Percentiles rank a stretch among this genome's conserved stretches.
Evolutionary conservation across 202 grass and related monocot genomes (phyloP).

Genomic region (Bolboschoenoplectus hybrid): DNA sequence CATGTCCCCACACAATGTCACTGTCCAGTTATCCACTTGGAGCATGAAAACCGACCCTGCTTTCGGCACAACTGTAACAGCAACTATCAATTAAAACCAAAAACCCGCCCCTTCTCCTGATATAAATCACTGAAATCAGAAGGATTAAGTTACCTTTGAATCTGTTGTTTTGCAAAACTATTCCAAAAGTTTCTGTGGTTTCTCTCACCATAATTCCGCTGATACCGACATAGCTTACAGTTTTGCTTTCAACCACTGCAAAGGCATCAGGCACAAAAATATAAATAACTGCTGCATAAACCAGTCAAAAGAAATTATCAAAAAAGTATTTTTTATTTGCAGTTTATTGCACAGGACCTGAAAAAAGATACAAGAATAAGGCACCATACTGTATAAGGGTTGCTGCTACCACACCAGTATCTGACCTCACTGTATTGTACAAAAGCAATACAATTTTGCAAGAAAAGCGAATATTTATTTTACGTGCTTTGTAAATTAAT

Average conservation of each 20-base stretch:
- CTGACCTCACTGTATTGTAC: not conserved
- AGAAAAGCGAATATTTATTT: not conserved
- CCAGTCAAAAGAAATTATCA: constrained; percentile 21
- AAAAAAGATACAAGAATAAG: not conserved
- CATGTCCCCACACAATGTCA: constrained; percentile 68
- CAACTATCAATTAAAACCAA: constrained; percentile 12
- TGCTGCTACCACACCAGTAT: not conserved
- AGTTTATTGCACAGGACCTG: not conserved
- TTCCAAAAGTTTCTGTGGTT: constrained; percentile 85
- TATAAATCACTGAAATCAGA: constrained; percentile 21
- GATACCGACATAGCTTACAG: constrained; percentile 54
- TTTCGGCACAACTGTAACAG: constrained; percentile 60
- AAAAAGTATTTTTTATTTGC: not conserved
- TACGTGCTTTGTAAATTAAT: constrained; percentile 24
- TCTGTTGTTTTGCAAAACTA: constrained; percentile 62
- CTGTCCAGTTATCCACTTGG: constrained; percentile 66
- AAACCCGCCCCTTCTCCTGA: not conserved
- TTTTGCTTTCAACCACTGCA: constrained; percentile 77
- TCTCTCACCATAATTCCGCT: constrained; percentile 82
- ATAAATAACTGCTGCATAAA: not conserved
- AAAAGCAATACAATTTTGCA: constrained; percentile 35
- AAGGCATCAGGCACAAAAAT: constrained; percentile 27
- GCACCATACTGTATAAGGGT: not conserved
- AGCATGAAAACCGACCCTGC: constrained; percentile 74
- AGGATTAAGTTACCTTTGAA: constrained; percentile 52